Conservation (phyloP, 2,329 filamentous ascomycete species). For the Venturia carpophila region DNA sequence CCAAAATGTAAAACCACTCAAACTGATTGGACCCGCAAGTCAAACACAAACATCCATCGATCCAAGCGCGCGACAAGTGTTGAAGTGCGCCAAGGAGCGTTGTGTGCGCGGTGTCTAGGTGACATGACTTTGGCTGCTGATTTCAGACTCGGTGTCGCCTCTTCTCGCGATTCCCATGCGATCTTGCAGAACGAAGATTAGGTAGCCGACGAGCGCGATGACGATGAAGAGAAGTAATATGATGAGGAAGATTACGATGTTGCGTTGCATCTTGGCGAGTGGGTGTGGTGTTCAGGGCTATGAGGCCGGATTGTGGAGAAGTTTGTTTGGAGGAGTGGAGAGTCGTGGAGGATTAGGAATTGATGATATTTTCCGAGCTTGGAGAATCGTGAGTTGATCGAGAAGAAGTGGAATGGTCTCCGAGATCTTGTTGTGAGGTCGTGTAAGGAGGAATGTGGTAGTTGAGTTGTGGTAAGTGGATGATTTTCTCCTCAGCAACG, state of each 20-base stretch:
- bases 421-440: background rate
- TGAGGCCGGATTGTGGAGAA: background rate
- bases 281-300: slow-evolving; percentile 1
- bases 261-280: slow-evolving; percentile 39
- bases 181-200: slow-evolving; percentile 43
- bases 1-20: background rate
- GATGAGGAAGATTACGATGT: slow-evolving; percentile 46
- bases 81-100: background rate
- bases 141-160: slow-evolving; percentile 17
- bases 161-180: slow-evolving; percentile 30
- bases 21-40: background rate
- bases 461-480: background rate
- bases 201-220: slow-evolving; percentile 41
- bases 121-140: slow-evolving; percentile 15
- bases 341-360: background rate
- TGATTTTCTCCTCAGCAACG: slow-evolving; percentile 8
- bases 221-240: slow-evolving; percentile 46
- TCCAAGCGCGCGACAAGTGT: background rate
- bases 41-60: background rate
- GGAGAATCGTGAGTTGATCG: background rate
- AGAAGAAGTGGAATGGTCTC: background rate
- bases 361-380: background rate
- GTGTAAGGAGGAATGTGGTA: background rate
- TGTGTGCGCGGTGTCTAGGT: background rate
- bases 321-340: background rate